Base-by-base conservation (phyloP, 352 stramenopile species). In the Phytophthora quininea region DNA sequence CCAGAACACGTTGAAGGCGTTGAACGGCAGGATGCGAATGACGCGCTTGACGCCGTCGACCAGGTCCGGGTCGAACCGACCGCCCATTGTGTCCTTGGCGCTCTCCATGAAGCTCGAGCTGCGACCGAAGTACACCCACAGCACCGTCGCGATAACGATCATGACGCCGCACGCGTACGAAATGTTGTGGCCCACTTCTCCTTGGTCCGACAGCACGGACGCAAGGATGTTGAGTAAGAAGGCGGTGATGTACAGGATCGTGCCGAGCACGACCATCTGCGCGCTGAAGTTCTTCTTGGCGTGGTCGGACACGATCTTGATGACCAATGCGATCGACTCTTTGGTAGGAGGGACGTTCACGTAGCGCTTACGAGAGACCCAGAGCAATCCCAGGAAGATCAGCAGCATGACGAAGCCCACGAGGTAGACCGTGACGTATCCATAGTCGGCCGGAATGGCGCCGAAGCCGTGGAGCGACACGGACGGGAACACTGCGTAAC, bases 401-500 rank as follows among this genome's bases (percentile, higher is more conserved):
- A 71, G 8, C 47, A 90, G 71, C 24, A 85, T 74, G n/a, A 51
- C 50, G 11, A 78, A 74, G 24, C 72, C 82, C 42, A 90, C 84
- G 9, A 86, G 30, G 67, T 79, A 96, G 3, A 84, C 86, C 12
- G 79, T 79, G 54, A 92, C 9, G 86, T 67, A 67, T 30, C 59
- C 59, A 32, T 67, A 67, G 24, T 67, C 59, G 24, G 59, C 59
- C 0, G 59, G 71, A 45, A 93, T 93, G 4, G 79, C 62, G 6
- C 71, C 74, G 9, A 81, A 79, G 11, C 87, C 87, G 60, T 96
- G 80, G 51, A 94, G 73, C 29, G 73, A 93, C 33, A 96, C 69
- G 49, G 81, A 84, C 15, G 84, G 82, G 48, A 95, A 80, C 31
- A 92, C 80, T 4, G 71, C 88, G 70, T 93, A 96, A 40, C 78